Percentiles rank a stretch among this genome's conserved stretches.
Conservation (phyloP, 257 asterid genomes). For the Phtheirospermum japonicum region DNA sequence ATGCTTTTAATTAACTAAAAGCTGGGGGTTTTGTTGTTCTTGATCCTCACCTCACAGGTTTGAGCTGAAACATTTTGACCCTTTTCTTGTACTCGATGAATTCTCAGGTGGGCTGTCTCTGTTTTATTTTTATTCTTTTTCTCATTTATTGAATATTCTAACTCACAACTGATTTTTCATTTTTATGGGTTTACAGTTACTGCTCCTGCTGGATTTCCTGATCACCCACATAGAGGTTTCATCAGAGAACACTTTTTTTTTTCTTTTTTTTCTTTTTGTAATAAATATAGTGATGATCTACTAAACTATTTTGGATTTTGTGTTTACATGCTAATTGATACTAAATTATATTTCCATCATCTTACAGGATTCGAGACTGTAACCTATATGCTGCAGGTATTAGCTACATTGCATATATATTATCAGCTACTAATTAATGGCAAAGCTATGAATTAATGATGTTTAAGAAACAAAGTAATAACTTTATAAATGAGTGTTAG, state of each 20-base stretch:
- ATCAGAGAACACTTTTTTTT: too few relatives aligned
- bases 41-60: conserved; percentile 42
- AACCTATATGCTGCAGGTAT: conserved; percentile 90
- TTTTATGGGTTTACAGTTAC: conserved; percentile 45
- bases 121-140: background rate
- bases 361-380: conserved; percentile 89
- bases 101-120: conserved; percentile 59
- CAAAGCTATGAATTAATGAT: too few relatives aligned
- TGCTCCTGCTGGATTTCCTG: conserved; percentile 98
- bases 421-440: background rate
- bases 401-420: too few relatives aligned
- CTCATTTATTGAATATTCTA: background rate
- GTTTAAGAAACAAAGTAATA: too few relatives aligned
- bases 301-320: too few relatives aligned
- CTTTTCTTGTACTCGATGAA: conserved; percentile 84
- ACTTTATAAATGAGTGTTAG: background rate
- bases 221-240: conserved; percentile 97
- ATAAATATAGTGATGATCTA: background rate
- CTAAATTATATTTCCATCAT: background rate
- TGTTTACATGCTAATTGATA: conserved; percentile 1
- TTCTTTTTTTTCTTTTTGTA: background rate
- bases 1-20: background rate
- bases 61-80: conserved; percentile 77
- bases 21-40: background rate
- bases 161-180: background rate